A percentile compares a stretch with the other conserved stretches of the same genome.
Conservation (phyloP, 768 basidiomycete genomes). For the Guyanaporus albipodus region DNA sequence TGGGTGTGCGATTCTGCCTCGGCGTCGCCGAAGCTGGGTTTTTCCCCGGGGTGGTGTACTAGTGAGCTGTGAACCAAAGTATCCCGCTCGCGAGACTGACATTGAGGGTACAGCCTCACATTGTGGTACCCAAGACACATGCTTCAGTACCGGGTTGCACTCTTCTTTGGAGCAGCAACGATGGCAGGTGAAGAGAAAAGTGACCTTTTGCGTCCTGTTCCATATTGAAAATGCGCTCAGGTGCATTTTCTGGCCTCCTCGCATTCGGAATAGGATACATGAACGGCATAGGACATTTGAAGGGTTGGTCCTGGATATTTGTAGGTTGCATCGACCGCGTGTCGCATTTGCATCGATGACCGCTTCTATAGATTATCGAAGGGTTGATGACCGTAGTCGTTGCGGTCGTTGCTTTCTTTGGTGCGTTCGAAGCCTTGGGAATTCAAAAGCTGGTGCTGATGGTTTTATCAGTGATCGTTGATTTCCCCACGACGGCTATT, state of each 20-base stretch:
- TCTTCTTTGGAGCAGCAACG: conserved; percentile 66
- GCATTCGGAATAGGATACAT: conserved; percentile 55
- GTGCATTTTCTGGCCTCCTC: conserved; percentile 56
- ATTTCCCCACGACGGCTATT: conserved; percentile 33
- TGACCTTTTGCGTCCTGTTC: background rate
- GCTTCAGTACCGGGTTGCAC: conserved; percentile 54
- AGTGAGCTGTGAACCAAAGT: conserved; percentile 38
- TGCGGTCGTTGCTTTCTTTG: conserved; percentile 48
- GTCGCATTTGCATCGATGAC: background rate
- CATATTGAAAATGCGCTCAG: conserved; percentile 7
- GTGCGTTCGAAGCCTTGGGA: conserved; percentile 27
- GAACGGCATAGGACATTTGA: conserved; percentile 40
- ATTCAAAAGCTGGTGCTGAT: background rate
- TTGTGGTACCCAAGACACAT: conserved; percentile 66
- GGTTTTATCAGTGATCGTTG: conserved; percentile 47
- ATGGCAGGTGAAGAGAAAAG: conserved; percentile 39
- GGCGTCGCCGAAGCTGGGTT: conserved; percentile 68
- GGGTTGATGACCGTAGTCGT: conserved; percentile 58
- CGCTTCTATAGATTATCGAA: conserved; percentile 13
- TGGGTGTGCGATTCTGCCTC: conserved; percentile 53
- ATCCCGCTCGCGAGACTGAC: background rate
- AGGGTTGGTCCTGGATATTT: conserved; percentile 70
- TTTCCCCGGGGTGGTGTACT: conserved; percentile 73
- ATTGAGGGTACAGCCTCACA: conserved; percentile 40
- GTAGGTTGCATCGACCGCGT: conserved; percentile 34